A percentile compares a stretch with the other conserved stretches of the same genome.
These are phyloP conservation scores for Arthroderma sp. DNA, from an alignment of 2,329 filamentous ascomycete genomes.

Conservation along the genomic window DNA sequence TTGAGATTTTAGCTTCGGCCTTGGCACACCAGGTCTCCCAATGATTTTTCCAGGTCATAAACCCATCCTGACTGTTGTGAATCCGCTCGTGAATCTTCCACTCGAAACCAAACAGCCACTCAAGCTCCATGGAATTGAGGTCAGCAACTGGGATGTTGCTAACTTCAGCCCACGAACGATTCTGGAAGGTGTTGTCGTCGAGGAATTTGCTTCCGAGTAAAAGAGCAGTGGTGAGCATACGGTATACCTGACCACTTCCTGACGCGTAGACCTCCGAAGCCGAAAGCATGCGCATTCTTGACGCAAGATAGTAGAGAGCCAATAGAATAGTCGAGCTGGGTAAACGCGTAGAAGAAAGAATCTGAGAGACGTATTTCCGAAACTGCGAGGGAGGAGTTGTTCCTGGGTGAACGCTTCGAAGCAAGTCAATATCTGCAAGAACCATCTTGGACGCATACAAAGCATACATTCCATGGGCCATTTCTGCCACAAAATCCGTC, in stretches of 20 bases:
- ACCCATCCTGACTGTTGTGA: conserved; percentile 56
- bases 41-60: conserved; percentile 50
- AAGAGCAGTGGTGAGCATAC: conserved; percentile 71
- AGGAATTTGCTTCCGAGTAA: conserved; percentile 89
- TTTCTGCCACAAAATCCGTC: conserved; percentile 88
- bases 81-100: conserved; percentile 83
- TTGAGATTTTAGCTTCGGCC: conserved; percentile 32
- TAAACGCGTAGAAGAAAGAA: conserved; percentile 76
- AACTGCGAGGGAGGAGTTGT: conserved; percentile 57
- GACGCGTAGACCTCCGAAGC: conserved; percentile 41
- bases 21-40: conserved; percentile 52
- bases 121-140: conserved; percentile 71
- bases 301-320: conserved; percentile 78
- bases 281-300: conserved; percentile 64
- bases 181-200: conserved; percentile 96
- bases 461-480: conserved; percentile 62
- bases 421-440: conserved; percentile 50
- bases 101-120: conserved; percentile 72
- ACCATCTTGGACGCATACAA: conserved; percentile 42
- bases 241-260: conserved; percentile 62
- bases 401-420: conserved; percentile 50
- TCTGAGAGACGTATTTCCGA: conserved; percentile 82
- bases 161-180: conserved; percentile 90
- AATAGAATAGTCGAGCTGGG: conserved; percentile 84
- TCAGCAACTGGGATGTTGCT: conserved; percentile 76